Percentiles rank a stretch among this genome's conserved stretches.
Evolutionary conservation across 2,329 filamentous ascomycete genomes (phyloP).

Genomic region (Stachybotrys chartarum): DNA sequence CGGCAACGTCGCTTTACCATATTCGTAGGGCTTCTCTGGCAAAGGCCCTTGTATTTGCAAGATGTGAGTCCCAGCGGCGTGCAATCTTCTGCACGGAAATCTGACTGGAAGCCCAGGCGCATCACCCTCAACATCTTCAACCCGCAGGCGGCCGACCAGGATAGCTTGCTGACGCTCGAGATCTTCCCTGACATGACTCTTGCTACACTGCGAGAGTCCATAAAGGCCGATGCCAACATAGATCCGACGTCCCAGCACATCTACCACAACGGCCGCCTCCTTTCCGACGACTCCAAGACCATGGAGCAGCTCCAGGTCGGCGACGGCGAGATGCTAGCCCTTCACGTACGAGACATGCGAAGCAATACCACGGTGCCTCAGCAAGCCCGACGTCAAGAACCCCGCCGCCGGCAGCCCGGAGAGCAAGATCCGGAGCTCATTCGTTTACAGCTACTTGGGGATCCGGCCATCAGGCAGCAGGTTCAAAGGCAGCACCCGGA

Average conservation of each 20-base stretch:
- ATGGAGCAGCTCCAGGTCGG: slow-evolving; percentile 73
- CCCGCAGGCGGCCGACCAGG: slow-evolving; percentile 58
- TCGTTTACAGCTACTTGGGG: slow-evolving; percentile 73
- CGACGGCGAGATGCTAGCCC: slow-evolving; percentile 87
- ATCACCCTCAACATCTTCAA: slow-evolving; percentile 82
- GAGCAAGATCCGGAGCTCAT: slow-evolving; percentile 70
- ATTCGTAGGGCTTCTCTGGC: too few species aligned
- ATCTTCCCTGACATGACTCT: slow-evolving; percentile 77
- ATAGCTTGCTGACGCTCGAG: slow-evolving; percentile 74
- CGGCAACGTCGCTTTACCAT: too few species aligned
- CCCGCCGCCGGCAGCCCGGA: slow-evolving; percentile 21
- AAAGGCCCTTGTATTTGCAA: slow-evolving; percentile 1
- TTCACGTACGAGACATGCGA: slow-evolving; percentile 64
- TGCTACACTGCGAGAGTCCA: slow-evolving; percentile 77
- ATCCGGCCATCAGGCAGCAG: slow-evolving; percentile 65
- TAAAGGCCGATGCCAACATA: slow-evolving; percentile 76
- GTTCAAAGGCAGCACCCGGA: slow-evolving; percentile 68
- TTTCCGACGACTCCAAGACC: slow-evolving; percentile 71
- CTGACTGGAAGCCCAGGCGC: slow-evolving; percentile 51
- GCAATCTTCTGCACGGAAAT: not conserved
- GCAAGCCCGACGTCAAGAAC: slow-evolving; percentile 24
- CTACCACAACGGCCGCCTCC: slow-evolving; percentile 80
- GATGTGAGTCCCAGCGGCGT: slow-evolving; percentile 10
- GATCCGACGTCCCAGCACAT: slow-evolving; percentile 70
- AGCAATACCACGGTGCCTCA: slow-evolving; percentile 36